phyloP scores from a whole-genome alignment of 805 yeast genomes.

The Wickerhamiella musiphila region DNA sequence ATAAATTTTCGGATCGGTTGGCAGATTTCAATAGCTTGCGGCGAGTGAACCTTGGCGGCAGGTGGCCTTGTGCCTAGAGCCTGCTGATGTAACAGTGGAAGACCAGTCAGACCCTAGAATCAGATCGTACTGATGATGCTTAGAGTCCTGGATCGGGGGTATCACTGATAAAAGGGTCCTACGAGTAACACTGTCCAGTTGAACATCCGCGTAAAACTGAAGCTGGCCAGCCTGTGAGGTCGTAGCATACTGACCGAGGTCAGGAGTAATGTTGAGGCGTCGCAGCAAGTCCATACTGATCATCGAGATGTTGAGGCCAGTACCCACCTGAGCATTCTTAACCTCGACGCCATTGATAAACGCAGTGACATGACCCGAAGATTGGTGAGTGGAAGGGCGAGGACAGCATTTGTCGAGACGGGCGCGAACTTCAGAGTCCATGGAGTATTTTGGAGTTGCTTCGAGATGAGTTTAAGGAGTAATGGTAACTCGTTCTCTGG shows the following conservation, averaged over 20 bases:
- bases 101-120: conserved; percentile 6
- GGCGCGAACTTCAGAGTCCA: no score
- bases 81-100: no score
- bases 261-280: conserved; percentile 3
- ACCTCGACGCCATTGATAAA: conserved; percentile 4
- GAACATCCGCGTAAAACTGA: conserved; percentile 1
- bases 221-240: conserved; percentile 1
- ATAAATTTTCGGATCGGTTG: no score
- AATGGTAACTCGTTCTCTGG: no score
- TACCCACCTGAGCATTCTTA: conserved; percentile 5
- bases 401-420: conserved; percentile 2
- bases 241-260: no score
- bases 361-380: conserved; percentile 1
- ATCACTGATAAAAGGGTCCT: conserved; percentile 3
- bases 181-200: conserved; percentile 3
- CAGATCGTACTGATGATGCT: conserved; percentile 4
- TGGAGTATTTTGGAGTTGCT: no score
- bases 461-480: no score
- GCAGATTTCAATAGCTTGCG: no score
- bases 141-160: conserved; percentile 4
- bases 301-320: conserved; percentile 4
- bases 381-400: conserved; percentile 4
- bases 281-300: conserved; percentile 6
- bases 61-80: no score
- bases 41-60: no score